Evolutionary conservation across 352 stramenopile species (phyloP), one percentile per base, ranked within the genome.

Genomic region (Pythium rishiriense): DNA sequence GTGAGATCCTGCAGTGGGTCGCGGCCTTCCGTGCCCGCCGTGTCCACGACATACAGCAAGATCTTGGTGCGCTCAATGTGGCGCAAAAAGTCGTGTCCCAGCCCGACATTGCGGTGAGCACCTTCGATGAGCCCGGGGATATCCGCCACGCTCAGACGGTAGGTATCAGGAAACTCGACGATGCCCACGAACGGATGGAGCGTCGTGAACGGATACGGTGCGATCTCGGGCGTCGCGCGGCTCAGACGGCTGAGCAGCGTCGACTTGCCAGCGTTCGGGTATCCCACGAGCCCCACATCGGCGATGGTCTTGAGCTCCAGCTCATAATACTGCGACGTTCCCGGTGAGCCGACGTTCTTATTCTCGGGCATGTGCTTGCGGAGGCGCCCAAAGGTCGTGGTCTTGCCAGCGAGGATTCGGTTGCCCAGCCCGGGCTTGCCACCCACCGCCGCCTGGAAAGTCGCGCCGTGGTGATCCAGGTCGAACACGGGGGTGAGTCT

Each of bases 231-330:
- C 35, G 83, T 94, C 0, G 96, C 96, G 19, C 85, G 84, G 45
- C 90, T 98, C 57, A 99, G 81, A 22, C 94, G 89, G 31, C 90
- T 94, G 11, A 99, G 78, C 42, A 99, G 74, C 33, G 88, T 98
- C 15, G 84, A 98, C 76, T 99, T 99, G 64, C 98, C 98, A 1
- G 97, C 98, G 76, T 99, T 99, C 1, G 98, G 98, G 68, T 98
- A 99, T 22, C 98, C 98, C 3, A 99, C 97, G 3, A 99, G 84
- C 19, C 97, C 98, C 41, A 99, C 85, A 73, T 99, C 97, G 6
- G 98, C 98, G 64, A 99, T 98, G 9, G 96, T 89, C 82, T 99
- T 99, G 35, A 99, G 81, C 70, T 99, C 97, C n/a, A 99, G 65
- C 58, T 96, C 87, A 49, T 99, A 87, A 85, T 98, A 99, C 69